Base-by-base conservation (phyloP, 2,329 filamentous ascomycete genomes). In the Zopfia rhizophila region DNA sequence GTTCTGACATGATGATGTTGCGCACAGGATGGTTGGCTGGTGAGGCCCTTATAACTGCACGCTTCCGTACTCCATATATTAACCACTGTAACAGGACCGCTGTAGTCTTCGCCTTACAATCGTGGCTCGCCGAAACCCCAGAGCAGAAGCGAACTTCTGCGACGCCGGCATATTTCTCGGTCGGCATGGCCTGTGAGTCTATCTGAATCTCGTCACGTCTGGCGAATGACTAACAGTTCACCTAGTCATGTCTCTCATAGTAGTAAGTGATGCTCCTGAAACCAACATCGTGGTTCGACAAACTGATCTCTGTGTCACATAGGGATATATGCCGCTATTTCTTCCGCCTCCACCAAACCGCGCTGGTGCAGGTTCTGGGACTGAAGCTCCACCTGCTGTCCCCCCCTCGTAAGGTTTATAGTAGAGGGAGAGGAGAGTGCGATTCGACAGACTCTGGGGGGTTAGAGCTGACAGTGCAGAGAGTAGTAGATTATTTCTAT, bases 101-200 rank as follows among this genome's bases (percentile, higher is more conserved):
- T 28, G 84, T 92, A 23, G 81, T 91, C 49, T 87, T 90, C 70
- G 83, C 87, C 56, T 72, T 91, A 42, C 87, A 92, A 76, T 85
- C 78, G 69, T 93, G 88, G 88, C 81, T 91, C 35, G 85, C 86
- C 55, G 88, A 91, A 79, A 87, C 86, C 61, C 81, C 85, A 61
- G 85, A 87, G 48, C 72, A 83, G 45, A 82, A 79, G 73, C 86
- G 84, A 70, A 86, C 75, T 48, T 75, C 83, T 18, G 75, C 79
- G 32, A 92, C 90, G 4, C 91, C 92, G 2, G 83, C 79, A 39
- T 85, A 84, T 68, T 87, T 94, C 73, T 86, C 85, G 44, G 85
- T 94, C 44, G 82, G 86, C 72, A 94, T 95, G 89, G 85, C 89
- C 14, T 65, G 88, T 91, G 78, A 63, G 86, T 82, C 37, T 11